Evolutionary conservation across 345 rosid genomes (phyloP).

Genomic region (Pelargonium nanum): DNA sequence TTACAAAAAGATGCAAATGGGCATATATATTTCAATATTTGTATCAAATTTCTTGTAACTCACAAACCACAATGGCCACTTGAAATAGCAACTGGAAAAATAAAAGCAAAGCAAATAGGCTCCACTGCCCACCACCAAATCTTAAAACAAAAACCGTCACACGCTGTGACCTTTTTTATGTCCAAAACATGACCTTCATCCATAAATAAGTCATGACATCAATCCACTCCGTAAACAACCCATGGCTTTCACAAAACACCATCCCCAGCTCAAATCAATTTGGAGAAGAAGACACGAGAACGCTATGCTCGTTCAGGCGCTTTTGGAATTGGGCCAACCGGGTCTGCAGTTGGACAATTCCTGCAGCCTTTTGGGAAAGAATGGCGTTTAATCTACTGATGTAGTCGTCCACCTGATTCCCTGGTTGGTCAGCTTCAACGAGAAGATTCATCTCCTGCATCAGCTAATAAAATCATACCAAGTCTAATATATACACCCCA

Average conservation of each 20-base stretch:
- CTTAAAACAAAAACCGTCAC: too few relatives aligned
- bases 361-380: slow-evolving; percentile 55
- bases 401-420: slow-evolving; percentile 47
- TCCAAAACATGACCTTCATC: too few relatives aligned
- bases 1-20: too few relatives aligned
- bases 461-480: not conserved
- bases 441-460: slow-evolving; percentile 55
- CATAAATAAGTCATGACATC: not conserved
- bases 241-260: slow-evolving; percentile 1
- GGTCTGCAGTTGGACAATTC: slow-evolving; percentile 38
- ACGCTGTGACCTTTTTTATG: too few relatives aligned
- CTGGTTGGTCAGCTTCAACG: slow-evolving; percentile 53
- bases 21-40: too few relatives aligned
- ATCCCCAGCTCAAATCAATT: slow-evolving; percentile 8
- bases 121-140: too few relatives aligned
- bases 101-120: too few relatives aligned
- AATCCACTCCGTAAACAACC: not conserved
- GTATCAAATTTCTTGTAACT: too few relatives aligned
- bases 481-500: not conserved
- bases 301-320: slow-evolving; percentile 36
- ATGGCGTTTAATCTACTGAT: slow-evolving; percentile 34
- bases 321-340: slow-evolving; percentile 44
- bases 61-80: too few relatives aligned
- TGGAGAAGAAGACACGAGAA: slow-evolving; percentile 26
- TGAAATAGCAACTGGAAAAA: too few relatives aligned